Evolutionary conservation across 2,329 filamentous ascomycete species (phyloP), one percentile per base, ranked within the genome.

Genomic region (Anisogramma anomala): DNA sequence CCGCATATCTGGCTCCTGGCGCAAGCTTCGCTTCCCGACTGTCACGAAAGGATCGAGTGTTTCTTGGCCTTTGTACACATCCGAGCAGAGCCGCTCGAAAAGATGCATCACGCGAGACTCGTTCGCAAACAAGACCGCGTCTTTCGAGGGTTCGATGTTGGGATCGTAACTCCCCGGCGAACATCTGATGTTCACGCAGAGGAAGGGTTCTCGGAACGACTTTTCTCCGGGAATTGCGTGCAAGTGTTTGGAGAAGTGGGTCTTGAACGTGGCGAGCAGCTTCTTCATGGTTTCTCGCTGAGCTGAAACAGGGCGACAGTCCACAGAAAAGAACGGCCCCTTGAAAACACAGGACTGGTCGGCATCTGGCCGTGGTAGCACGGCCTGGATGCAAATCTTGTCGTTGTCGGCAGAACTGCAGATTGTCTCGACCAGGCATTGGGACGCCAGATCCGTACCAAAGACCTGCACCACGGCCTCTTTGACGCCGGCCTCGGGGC

Each of bases 101-200:
- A 64, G 56, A n/a, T 60, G 50, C 2, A 74, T 48, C 0, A 75
- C 33, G 2, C 39, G 36, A 2, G 56, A 35, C 47, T 78, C 71
- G 37, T 84, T 64, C 4, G 63, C 64, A 52, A 88, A 86, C 1
- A 85, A 52, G 2, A 88, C 69, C 50, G 85, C 75, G 42, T 84
- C 76, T 54, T 88, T 88, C 3, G 74, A 65, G 3, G 82, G 74
- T 45, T 85, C 77, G 5, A 87, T 59, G 49, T 87, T 88, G 1
- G 70, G 65, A 58, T 88, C 83, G 51, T 88, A 88, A 43, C 66
- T 77, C 20, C 68, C 68, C 1, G 62, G 54, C 0, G 74, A 69
- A 52, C 81, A 87, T 11, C 55, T 56, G 22, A 88, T 75, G 42
- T 77, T 71, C 27, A 88, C 58, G 30, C 67, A 67, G 30, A 86